Percentiles rank a stretch among this genome's conserved stretches.
Evolutionary conservation across 768 basidiomycete genomes (phyloP).

Genomic region (Collybia nuda): DNA sequence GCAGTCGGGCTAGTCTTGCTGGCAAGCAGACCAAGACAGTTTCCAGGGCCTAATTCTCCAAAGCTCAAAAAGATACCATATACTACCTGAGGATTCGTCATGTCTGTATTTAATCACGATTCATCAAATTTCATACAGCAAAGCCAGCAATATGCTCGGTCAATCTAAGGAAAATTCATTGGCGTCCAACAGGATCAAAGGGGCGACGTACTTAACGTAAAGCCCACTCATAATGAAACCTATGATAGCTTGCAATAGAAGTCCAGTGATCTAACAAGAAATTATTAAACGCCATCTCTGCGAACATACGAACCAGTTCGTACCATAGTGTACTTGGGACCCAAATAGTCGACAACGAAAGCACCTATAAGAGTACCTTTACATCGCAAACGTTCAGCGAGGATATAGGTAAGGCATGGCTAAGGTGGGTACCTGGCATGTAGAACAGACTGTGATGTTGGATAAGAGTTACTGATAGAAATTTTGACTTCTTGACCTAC

Average conservation of each 20-base stretch:
- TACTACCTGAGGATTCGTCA: slow-evolving; percentile 48
- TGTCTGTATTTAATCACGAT: background rate
- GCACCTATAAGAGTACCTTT: slow-evolving; percentile 69
- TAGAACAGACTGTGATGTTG: slow-evolving; percentile 29
- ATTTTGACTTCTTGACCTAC: slow-evolving; percentile 35
- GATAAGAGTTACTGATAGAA: slow-evolving; percentile 7
- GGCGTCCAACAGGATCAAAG: background rate
- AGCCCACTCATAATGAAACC: slow-evolving; percentile 92
- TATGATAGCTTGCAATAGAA: slow-evolving; percentile 65
- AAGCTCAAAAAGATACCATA: slow-evolving; percentile 91
- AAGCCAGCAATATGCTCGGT: slow-evolving; percentile 70
- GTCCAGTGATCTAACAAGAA: slow-evolving; percentile 57
- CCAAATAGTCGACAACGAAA: slow-evolving; percentile 72
- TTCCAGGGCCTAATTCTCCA: slow-evolving; percentile 89
- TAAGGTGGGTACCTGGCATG: slow-evolving; percentile 30
- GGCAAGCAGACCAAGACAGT: slow-evolving; percentile 83
- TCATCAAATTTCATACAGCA: slow-evolving; percentile 43
- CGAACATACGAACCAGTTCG: background rate
- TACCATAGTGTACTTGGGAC: slow-evolving; percentile 78
- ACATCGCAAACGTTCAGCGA: slow-evolving; percentile 24
- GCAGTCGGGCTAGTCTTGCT: slow-evolving; percentile 86
- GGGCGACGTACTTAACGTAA: slow-evolving; percentile 48
- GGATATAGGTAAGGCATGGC: background rate
- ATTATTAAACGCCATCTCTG: background rate
- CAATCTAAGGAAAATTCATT: slow-evolving; percentile 35